phyloP scores from a whole-genome alignment of 148 eudicot genomes.

The Pharnaceum exiguum region DNA sequence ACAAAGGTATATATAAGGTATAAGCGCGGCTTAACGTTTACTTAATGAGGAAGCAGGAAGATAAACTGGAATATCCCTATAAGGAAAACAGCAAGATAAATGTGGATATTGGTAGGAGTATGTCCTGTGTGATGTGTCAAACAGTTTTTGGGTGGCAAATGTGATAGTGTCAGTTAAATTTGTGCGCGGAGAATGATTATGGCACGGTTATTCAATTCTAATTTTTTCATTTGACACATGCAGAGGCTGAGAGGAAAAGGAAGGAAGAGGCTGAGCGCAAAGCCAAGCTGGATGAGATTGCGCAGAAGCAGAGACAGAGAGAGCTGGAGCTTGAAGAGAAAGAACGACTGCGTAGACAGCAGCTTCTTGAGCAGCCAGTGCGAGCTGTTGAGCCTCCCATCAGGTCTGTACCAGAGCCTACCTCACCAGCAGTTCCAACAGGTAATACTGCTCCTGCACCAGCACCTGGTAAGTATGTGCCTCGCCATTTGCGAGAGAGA shows the following conservation, averaged over 20 bases:
- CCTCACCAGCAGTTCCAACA: conserved; percentile 24
- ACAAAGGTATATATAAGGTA: no score
- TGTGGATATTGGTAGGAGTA: no score
- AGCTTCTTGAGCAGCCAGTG: conserved; percentile 39
- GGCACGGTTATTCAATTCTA: neutral
- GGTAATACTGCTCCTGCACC: conserved; percentile 33
- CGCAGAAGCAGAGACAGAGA: conserved; percentile 80
- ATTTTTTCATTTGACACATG: neutral
- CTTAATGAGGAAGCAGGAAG: no score
- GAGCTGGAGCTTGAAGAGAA: conserved; percentile 84
- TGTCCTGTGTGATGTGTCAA: no score
- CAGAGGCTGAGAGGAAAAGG: conserved; percentile 77
- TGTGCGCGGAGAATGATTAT: no score
- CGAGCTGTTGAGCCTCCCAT: conserved; percentile 26
- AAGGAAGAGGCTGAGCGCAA: conserved; percentile 71
- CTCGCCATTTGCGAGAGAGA: conserved; percentile 28
- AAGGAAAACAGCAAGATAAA: no score
- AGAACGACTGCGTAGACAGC: conserved; percentile 47
- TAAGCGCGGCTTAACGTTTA: no score
- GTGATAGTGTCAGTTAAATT: neutral
- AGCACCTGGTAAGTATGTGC: conserved; percentile 63
- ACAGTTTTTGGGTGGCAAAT: no score
- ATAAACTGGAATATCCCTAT: no score
- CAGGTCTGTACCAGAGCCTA: conserved; percentile 25
- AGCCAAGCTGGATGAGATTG: conserved; percentile 81